These are phyloP conservation scores for Russula vinacea DNA, from an alignment of 768 basidiomycete species.

Conservation along the genomic window DNA sequence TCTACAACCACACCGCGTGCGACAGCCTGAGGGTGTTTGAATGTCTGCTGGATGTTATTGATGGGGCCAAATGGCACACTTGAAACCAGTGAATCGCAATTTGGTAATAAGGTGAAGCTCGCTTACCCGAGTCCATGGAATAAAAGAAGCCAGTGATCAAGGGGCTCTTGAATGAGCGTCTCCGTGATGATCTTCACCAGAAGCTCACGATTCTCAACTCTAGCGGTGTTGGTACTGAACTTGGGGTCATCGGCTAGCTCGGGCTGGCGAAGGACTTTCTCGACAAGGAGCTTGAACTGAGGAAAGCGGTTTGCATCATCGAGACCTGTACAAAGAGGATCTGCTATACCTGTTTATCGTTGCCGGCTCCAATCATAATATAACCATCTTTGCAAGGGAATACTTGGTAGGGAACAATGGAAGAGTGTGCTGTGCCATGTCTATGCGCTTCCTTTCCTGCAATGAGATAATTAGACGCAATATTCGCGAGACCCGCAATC, in stretches of 20 bases:
- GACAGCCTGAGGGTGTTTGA: constrained; percentile 80
- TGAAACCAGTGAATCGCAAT: constrained; percentile 34
- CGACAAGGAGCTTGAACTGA: constrained; percentile 69
- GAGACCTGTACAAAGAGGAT: neutral
- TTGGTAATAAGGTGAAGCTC: constrained; percentile 11
- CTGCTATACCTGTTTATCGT: constrained; percentile 70
- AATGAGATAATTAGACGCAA: constrained; percentile 91
- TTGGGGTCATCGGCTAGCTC: constrained; percentile 56
- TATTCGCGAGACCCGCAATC: constrained; percentile 89
- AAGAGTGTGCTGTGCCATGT: constrained; percentile 92
- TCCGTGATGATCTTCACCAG: constrained; percentile 67
- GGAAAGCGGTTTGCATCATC: neutral
- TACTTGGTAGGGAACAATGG: constrained; percentile 90
- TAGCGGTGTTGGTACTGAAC: constrained; percentile 69
- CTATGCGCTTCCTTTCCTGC: constrained; percentile 76
- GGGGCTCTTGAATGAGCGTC: constrained; percentile 52
- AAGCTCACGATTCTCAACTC: constrained; percentile 72
- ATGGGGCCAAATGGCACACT: constrained; percentile 89
- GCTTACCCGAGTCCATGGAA: constrained; percentile 76
- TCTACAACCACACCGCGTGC: constrained; percentile 75
- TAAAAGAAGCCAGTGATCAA: constrained; percentile 70
- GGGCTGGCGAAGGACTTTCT: constrained; percentile 58
- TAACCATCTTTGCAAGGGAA: constrained; percentile 86
- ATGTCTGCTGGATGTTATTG: constrained; percentile 87
- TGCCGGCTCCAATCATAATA: constrained; percentile 92